These are phyloP conservation scores for Phytopythium kandeliae DNA, from an alignment of 352 stramenopile genomes.

Conservation along the genomic window DNA sequence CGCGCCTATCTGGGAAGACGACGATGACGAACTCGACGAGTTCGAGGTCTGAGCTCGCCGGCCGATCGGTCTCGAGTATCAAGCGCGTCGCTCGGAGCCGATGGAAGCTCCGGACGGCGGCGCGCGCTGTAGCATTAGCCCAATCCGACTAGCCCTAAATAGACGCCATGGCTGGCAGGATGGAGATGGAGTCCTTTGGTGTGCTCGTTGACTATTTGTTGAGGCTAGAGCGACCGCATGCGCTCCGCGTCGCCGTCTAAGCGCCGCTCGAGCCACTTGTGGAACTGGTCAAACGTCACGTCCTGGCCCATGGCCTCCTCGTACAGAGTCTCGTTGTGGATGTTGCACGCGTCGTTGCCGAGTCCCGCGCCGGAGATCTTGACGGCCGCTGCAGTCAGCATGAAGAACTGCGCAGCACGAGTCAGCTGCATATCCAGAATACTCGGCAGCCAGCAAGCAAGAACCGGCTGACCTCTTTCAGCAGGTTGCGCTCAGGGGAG, in stretches of 20 bases:
- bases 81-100: not conserved
- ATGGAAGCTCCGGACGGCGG: not conserved
- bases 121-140: not conserved
- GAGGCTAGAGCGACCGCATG: no score
- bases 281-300: slow-evolving; percentile 52
- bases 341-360: slow-evolving; percentile 56
- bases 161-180: no score
- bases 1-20: slow-evolving; percentile 32
- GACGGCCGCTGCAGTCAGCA: slow-evolving; percentile 46
- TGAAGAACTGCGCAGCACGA: slow-evolving; percentile 40
- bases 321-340: slow-evolving; percentile 50
- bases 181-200: no score
- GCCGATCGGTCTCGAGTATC: not conserved
- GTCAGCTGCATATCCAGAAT: no score
- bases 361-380: slow-evolving; percentile 48
- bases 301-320: slow-evolving; percentile 36
- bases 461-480: slow-evolving; percentile 41
- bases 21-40: slow-evolving; percentile 14
- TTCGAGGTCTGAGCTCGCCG: not conserved
- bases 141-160: slow-evolving; percentile 1
- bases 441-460: no score
- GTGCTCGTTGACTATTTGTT: no score
- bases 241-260: slow-evolving; percentile 29
- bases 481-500: slow-evolving; percentile 17
- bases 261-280: slow-evolving; percentile 39